Percentiles rank a stretch among this genome's conserved stretches.
Evolutionary conservation across 2,329 filamentous ascomycete species (phyloP).

Genomic region (Emmonsiellopsis sp.): DNA sequence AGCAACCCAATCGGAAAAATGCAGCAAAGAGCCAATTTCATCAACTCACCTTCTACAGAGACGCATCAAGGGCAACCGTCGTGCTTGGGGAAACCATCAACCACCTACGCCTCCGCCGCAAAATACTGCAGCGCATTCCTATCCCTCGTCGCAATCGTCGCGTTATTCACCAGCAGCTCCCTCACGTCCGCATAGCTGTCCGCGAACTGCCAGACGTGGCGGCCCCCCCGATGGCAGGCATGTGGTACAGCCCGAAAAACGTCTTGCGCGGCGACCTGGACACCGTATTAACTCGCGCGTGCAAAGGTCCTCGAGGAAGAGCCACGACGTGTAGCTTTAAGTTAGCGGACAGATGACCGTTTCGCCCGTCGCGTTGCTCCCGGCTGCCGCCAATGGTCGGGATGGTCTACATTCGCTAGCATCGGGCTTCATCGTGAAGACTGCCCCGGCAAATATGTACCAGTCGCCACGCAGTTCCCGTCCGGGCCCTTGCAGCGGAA

Average conservation of each 20-base stretch:
- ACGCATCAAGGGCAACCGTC: background rate
- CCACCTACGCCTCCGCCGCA: slow-evolving; percentile 56
- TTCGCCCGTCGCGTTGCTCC: slow-evolving; percentile 53
- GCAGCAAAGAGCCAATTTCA: background rate
- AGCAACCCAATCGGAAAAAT: slow-evolving; percentile 8
- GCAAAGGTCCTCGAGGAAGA: slow-evolving; percentile 51
- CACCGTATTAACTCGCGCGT: slow-evolving; percentile 48
- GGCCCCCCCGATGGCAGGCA: too few species aligned
- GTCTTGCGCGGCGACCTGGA: slow-evolving; percentile 46
- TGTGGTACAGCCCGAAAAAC: too few species aligned
- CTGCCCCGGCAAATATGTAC: slow-evolving; percentile 23
- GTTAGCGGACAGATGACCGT: slow-evolving; percentile 61
- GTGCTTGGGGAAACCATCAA: slow-evolving; percentile 38
- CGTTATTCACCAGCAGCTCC: slow-evolving; percentile 42
- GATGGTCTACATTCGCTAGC: slow-evolving; percentile 43
- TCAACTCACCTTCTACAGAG: background rate
- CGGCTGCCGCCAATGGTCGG: slow-evolving; percentile 53
- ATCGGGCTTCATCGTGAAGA: background rate
- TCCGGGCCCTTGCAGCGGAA: slow-evolving; percentile 64
- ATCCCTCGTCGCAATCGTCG: slow-evolving; percentile 44
- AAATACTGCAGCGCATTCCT: slow-evolving; percentile 59
- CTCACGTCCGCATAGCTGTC: slow-evolving; percentile 49
- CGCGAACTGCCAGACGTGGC: slow-evolving; percentile 51
- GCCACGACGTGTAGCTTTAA: slow-evolving; percentile 42
- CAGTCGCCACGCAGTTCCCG: slow-evolving; percentile 48